These are phyloP conservation scores for Panaeolus cyanescens DNA, from an alignment of 768 basidiomycete genomes.

Conservation along the genomic window DNA sequence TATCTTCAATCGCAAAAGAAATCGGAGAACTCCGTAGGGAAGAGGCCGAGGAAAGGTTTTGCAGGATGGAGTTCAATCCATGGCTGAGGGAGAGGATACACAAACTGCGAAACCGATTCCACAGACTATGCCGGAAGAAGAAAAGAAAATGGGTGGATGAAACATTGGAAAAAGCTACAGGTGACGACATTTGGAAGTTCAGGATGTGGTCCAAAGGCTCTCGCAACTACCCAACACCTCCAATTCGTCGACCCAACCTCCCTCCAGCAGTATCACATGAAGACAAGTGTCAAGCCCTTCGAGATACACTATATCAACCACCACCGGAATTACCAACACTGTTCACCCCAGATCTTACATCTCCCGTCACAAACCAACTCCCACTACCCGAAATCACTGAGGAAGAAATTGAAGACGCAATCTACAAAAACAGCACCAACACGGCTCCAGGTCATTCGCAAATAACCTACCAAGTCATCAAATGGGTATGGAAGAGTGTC, in stretches of 20 bases:
- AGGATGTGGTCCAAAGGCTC: constrained; percentile 21
- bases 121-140: constrained; percentile 16
- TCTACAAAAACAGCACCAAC: constrained; percentile 16
- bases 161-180: constrained; percentile 15
- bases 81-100: constrained; percentile 11
- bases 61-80: not conserved
- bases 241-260: constrained; percentile 15
- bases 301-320: constrained; percentile 21
- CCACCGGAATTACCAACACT: constrained; percentile 11
- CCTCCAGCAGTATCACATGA: constrained; percentile 15
- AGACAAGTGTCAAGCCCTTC: constrained; percentile 22
- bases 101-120: constrained; percentile 14
- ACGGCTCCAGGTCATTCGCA: constrained; percentile 25
- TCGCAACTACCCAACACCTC: constrained; percentile 25
- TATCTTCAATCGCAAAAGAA: constrained; percentile 3
- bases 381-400: constrained; percentile 14
- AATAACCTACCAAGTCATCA: constrained; percentile 19
- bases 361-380: constrained; percentile 10
- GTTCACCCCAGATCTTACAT: constrained; percentile 4
- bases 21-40: constrained; percentile 5
- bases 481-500: constrained; percentile 23
- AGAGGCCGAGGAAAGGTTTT: not conserved
- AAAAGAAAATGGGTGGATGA: constrained; percentile 21
- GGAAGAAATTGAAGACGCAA: constrained; percentile 21
- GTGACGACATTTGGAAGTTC: constrained; percentile 24